Percentiles rank a stretch among this genome's conserved stretches.
Evolutionary conservation across 305 asterid species (phyloP).

Genomic region (Fraxinus albicans): DNA sequence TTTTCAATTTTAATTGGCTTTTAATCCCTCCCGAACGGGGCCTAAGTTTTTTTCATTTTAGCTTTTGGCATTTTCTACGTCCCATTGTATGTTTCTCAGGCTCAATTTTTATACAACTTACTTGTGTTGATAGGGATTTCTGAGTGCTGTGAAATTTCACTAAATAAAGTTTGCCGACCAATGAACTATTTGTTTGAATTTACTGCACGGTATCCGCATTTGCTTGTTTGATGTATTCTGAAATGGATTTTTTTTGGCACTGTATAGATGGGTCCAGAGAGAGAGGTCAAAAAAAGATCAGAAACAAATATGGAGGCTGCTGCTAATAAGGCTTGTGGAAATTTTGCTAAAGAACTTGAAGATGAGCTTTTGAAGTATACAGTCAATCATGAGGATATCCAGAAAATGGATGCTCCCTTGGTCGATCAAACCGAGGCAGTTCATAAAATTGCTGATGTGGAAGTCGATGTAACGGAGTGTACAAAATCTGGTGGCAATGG

Average conservation of each 20-base stretch:
- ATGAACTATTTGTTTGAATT: constrained; percentile 7
- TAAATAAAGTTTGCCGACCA: background rate
- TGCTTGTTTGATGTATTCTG: constrained; percentile 14
- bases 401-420: constrained; percentile 24
- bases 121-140: background rate
- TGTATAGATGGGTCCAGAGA: constrained; percentile 31
- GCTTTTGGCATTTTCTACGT: background rate
- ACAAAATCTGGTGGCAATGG: constrained; percentile 38
- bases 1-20: no score
- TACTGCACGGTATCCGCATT: constrained; percentile 26
- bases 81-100: background rate
- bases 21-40: constrained; percentile 4
- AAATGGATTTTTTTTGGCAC: constrained; percentile 9
- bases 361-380: constrained; percentile 55
- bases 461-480: constrained; percentile 46
- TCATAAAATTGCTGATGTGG: constrained; percentile 36
- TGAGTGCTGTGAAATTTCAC: background rate
- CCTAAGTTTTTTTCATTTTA: background rate
- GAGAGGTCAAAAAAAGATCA: constrained; percentile 28
- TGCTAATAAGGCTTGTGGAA: constrained; percentile 26
- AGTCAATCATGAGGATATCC: constrained; percentile 28
- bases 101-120: background rate
- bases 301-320: constrained; percentile 40
- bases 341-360: constrained; percentile 45
- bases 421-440: constrained; percentile 32